phyloP scores from a whole-genome alignment of 2,329 filamentous ascomycete species.

The Cryoendolithus antarcticus region DNA sequence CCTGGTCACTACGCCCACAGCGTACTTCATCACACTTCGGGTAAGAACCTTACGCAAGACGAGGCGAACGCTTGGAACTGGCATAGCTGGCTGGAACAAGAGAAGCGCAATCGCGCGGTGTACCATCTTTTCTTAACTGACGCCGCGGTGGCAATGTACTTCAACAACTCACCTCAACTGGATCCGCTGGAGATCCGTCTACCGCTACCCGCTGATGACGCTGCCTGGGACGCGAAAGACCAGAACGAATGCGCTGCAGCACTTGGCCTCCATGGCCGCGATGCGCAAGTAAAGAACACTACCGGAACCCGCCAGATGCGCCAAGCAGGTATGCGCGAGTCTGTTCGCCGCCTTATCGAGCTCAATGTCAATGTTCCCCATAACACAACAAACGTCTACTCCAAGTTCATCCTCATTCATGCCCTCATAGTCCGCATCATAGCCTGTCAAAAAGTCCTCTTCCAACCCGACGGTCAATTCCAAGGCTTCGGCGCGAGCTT shows the following conservation, averaged over 20 bases:
- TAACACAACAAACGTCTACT: constrained; percentile 57
- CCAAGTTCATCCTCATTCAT: constrained; percentile 64
- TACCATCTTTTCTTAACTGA: constrained; percentile 54
- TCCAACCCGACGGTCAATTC: constrained; percentile 15
- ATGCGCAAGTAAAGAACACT: constrained; percentile 45
- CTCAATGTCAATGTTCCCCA: constrained; percentile 47
- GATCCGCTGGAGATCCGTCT: constrained; percentile 52
- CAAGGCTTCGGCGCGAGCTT: constrained; percentile 15
- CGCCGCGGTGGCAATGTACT: constrained; percentile 55
- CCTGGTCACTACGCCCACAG: constrained; percentile 40
- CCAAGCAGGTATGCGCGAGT: constrained; percentile 52
- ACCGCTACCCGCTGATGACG: constrained; percentile 61
- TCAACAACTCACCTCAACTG: constrained; percentile 54
- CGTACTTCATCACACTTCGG: constrained; percentile 47
- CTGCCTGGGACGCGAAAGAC: constrained; percentile 56
- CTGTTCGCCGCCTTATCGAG: constrained; percentile 50
- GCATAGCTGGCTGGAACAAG: constrained; percentile 57
- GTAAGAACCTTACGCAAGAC: constrained; percentile 32
- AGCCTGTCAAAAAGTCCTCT: constrained; percentile 32
- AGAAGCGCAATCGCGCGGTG: constrained; percentile 54
- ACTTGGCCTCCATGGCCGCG: constrained; percentile 49
- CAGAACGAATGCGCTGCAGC: constrained; percentile 50
- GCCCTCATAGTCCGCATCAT: constrained; percentile 53
- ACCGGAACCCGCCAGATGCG: constrained; percentile 51
- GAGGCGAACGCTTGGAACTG: constrained; percentile 49